Conservation (phyloP, 2,329 filamentous ascomycete species). For the Podosphaera aphanis region DNA sequence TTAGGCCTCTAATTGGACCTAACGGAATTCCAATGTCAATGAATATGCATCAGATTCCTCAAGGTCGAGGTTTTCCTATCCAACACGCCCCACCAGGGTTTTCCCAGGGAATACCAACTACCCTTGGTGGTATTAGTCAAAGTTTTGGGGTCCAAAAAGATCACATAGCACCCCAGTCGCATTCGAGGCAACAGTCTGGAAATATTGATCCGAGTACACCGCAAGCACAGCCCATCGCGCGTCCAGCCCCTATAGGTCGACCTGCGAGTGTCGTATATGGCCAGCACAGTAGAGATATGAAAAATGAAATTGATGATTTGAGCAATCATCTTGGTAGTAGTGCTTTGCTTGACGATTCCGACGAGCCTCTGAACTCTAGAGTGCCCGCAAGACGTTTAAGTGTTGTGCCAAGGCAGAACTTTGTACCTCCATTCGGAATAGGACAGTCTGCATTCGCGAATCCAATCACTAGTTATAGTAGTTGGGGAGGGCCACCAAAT, state of each 20-base stretch:
- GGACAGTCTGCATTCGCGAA: conserved; percentile 12
- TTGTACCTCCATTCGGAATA: conserved; percentile 15
- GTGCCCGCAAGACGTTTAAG: conserved; percentile 16
- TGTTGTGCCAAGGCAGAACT: conserved; percentile 13
- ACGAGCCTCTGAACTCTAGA: conserved; percentile 24
- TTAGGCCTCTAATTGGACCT: conserved; percentile 26
- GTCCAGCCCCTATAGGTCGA: conserved; percentile 70
- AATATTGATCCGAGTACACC: conserved; percentile 18
- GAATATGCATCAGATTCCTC: conserved; percentile 34
- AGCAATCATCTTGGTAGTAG: conserved; percentile 73
- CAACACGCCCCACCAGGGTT: conserved; percentile 31
- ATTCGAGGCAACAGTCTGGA: conserved; percentile 54
- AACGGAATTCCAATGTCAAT: conserved; percentile 31
- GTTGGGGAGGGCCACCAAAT: conserved; percentile 16
- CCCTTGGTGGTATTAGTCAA: conserved; percentile 19
- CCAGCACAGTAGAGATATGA: conserved; percentile 20
- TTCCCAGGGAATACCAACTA: conserved; percentile 21
- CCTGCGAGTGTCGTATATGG: conserved; percentile 49
- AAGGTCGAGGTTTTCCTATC: conserved; percentile 20
- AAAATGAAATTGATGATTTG: conserved; percentile 43
- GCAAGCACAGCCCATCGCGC: conserved; percentile 48
- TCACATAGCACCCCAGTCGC: conserved; percentile 25
- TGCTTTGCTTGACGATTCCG: conserved; percentile 58
- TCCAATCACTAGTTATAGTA: conserved; percentile 12
- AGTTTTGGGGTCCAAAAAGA: conserved; percentile 19